A percentile compares a stretch with the other conserved stretches of the same genome.
phyloP scores from a whole-genome alignment of 305 asterid genomes.

The Nicotiana rustica region DNA sequence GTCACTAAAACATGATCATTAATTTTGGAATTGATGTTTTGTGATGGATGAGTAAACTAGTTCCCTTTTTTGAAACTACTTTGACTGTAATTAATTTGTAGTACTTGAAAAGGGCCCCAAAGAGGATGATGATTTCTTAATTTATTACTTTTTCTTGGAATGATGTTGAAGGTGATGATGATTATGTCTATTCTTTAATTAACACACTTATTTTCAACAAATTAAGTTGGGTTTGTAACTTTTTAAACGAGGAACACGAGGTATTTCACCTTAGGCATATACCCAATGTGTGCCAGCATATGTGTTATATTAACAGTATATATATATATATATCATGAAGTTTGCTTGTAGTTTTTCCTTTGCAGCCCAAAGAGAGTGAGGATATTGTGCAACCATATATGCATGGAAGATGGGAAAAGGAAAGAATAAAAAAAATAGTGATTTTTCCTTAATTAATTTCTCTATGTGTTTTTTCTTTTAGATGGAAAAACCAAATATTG shows the following conservation, averaged over 20 bases:
- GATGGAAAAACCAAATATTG: too few species aligned
- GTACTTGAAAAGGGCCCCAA: not conserved
- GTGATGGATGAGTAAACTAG: not conserved
- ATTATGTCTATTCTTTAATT: not conserved
- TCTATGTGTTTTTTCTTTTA: too few species aligned
- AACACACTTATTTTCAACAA: not conserved
- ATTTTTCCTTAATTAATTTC: too few species aligned
- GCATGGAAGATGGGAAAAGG: too few species aligned
- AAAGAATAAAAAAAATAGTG: too few species aligned
- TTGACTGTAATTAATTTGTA: conserved; percentile 20
- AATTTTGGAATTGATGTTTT: not conserved
- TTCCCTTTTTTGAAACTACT: not conserved
- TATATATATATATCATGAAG: not conserved
- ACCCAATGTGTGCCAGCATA: too few species aligned
- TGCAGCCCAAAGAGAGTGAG: too few species aligned
- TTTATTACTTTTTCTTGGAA: not conserved
- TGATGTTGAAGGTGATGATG: not conserved
- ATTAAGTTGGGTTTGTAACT: not conserved
- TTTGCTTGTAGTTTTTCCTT: too few species aligned
- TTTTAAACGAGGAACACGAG: not conserved
- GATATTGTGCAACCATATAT: too few species aligned
- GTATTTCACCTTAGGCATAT: too few species aligned
- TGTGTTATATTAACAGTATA: not conserved
- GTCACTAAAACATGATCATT: conserved; percentile 1
- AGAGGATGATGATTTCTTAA: not conserved